Evolutionary conservation across 495 filamentous ascomycete genomes (phyloP).

Genomic region (Xylaria venustula): DNA sequence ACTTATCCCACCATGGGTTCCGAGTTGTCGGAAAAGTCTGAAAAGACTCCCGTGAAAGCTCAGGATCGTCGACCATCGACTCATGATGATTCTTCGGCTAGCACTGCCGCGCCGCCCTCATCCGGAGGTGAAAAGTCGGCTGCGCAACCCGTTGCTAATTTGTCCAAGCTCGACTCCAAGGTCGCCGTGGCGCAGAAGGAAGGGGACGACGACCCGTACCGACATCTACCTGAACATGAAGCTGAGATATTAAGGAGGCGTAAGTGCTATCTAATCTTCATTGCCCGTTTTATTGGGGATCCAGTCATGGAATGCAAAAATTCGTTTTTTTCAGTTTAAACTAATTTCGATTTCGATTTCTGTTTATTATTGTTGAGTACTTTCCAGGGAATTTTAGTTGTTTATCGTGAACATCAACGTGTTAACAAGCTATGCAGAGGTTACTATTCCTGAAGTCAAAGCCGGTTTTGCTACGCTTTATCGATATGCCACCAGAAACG

Average conservation of each 20-base stretch:
- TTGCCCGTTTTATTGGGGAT: no score
- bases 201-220: conserved; percentile 48
- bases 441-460: conserved; percentile 65
- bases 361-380: not conserved
- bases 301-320: no score
- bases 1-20: conserved; percentile 20
- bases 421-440: conserved; percentile 35
- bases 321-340: no score
- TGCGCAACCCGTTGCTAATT: conserved; percentile 2
- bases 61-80: conserved; percentile 32
- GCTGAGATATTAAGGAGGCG: conserved; percentile 52
- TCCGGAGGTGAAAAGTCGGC: conserved; percentile 13
- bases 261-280: not conserved
- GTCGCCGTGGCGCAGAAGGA: conserved; percentile 31
- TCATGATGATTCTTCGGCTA: conserved; percentile 25
- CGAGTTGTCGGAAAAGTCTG: conserved; percentile 28
- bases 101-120: not conserved
- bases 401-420: not conserved
- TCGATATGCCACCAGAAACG: conserved; percentile 74
- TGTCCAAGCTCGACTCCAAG: conserved; percentile 54
- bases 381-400: not conserved
- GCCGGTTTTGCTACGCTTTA: conserved; percentile 67
- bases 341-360: not conserved
- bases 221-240: conserved; percentile 54
- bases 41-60: conserved; percentile 19